A percentile compares a stretch with the other conserved stretches of the same genome.
These are phyloP conservation scores for Dendrobium huoshanense DNA, from an alignment of 106 monocot genomes.

Conservation along the genomic window DNA sequence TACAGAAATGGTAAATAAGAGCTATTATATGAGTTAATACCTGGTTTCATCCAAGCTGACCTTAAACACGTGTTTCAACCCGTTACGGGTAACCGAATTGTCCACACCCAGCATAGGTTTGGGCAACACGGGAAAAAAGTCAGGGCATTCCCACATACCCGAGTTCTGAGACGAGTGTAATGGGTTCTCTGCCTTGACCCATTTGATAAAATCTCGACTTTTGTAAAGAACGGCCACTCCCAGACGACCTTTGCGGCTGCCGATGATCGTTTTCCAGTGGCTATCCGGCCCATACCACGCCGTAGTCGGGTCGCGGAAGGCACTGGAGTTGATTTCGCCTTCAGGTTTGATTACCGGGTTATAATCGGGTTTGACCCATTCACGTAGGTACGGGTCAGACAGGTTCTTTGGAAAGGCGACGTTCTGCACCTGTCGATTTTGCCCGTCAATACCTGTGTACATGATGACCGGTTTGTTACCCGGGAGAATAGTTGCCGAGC, in stretches of 20 bases:
- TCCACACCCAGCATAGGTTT: constrained; percentile 27
- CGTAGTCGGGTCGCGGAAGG: constrained; percentile 66
- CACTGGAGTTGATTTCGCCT: constrained; percentile 28
- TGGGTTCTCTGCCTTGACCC: constrained; percentile 39
- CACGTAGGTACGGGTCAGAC: constrained; percentile 62
- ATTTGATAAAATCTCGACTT: constrained; percentile 55
- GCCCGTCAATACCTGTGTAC: constrained; percentile 70
- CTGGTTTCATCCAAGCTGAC: constrained; percentile 55
- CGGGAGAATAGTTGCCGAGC: constrained; percentile 79
- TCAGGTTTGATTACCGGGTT: constrained; percentile 59
- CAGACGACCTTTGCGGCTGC: constrained; percentile 8
- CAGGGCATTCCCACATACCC: constrained; percentile 90
- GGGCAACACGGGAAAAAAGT: constrained; percentile 61
- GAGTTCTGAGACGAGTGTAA: constrained; percentile 39
- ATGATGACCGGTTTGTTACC: constrained; percentile 50
- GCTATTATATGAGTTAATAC: too few relatives aligned
- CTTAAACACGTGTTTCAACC: constrained; percentile 61
- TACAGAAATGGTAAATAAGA: too few relatives aligned
- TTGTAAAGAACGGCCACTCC: constrained; percentile 47
- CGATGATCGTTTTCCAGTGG: constrained; percentile 46
- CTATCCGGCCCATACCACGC: constrained; percentile 49
- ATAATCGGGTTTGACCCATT: constrained; percentile 81
- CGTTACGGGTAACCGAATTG: neutral
- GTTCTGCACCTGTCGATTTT: constrained; percentile 65
- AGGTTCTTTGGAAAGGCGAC: constrained; percentile 68